A percentile compares a stretch with the other conserved stretches of the same genome.
phyloP scores from a whole-genome alignment of 2,329 filamentous ascomycete genomes.

The Penicillium decumbens region DNA sequence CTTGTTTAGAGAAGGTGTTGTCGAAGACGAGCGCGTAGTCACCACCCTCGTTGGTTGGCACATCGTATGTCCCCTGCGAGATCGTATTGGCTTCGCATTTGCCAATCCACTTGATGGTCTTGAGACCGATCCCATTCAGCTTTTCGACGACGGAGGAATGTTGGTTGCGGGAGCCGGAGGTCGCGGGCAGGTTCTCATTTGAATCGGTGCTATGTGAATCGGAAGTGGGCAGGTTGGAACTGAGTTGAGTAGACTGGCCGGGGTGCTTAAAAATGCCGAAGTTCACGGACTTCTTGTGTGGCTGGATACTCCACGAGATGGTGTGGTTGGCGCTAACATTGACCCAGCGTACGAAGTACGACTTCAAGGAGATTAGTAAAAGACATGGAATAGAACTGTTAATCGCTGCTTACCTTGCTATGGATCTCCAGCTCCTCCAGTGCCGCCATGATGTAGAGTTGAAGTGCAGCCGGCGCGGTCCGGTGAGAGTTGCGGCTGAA shows the following conservation, averaged over 20 bases:
- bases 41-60: constrained; percentile 67
- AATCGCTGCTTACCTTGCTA: constrained; percentile 71
- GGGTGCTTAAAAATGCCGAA: constrained; percentile 98
- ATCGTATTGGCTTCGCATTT: constrained; percentile 97
- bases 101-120: constrained; percentile 71
- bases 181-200: constrained; percentile 32
- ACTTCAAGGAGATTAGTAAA: constrained; percentile 52
- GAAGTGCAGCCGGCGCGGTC: constrained; percentile 13
- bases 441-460: constrained; percentile 63
- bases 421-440: constrained; percentile 97
- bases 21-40: constrained; percentile 98
- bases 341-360: constrained; percentile 97
- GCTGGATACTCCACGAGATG: constrained; percentile 95
- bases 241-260: constrained; percentile 58
- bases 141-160: constrained; percentile 67
- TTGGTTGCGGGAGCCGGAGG: constrained; percentile 55
- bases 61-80: constrained; percentile 81
- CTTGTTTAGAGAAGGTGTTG: constrained; percentile 96
- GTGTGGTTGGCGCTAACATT: constrained; percentile 85
- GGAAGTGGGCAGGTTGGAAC: constrained; percentile 41
- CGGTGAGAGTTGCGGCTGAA: constrained; percentile 21
- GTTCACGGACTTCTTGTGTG: constrained; percentile 97
- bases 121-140: constrained; percentile 58
- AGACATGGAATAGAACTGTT: background rate
- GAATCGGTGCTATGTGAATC: constrained; percentile 40